Percentiles rank a stretch among this genome's conserved stretches.
Evolutionary conservation across 2,329 filamentous ascomycete genomes (phyloP).

Genomic region (Magnaporthiopsis incrustans): DNA sequence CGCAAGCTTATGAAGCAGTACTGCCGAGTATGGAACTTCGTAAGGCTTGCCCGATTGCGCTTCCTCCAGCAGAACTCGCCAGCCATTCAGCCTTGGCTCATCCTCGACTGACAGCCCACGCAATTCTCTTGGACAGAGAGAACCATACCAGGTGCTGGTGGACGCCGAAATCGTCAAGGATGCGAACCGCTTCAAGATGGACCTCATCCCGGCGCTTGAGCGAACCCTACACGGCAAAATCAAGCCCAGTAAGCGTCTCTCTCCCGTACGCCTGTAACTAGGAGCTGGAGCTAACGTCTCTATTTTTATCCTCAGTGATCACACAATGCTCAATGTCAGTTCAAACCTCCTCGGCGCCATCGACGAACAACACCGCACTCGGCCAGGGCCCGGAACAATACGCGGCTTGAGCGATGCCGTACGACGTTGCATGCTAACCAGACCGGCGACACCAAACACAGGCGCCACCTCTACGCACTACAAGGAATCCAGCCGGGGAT

Average conservation of each 20-base stretch:
- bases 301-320: slow-evolving; percentile 10
- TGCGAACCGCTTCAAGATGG: slow-evolving; percentile 80
- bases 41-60: neutral
- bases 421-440: slow-evolving; percentile 9
- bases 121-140: neutral
- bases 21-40: slow-evolving; percentile 8
- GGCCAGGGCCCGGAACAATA: neutral
- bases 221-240: slow-evolving; percentile 80
- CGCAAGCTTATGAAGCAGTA: slow-evolving; percentile 9
- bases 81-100: neutral
- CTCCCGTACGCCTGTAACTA: neutral
- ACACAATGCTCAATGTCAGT: slow-evolving; percentile 14
- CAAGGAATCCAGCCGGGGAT: slow-evolving; percentile 7
- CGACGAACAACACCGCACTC: neutral
- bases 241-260: slow-evolving; percentile 60
- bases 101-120: neutral
- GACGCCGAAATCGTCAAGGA: slow-evolving; percentile 81
- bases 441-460: slow-evolving; percentile 5
- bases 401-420: neutral
- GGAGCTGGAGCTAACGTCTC: neutral
- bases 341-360: neutral
- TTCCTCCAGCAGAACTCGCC: neutral
- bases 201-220: slow-evolving; percentile 67
- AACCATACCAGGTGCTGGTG: slow-evolving; percentile 32
- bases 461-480: slow-evolving; percentile 16